Base-by-base conservation (phyloP, 495 filamentous ascomycete genomes). In the Bryoglossum gracile region DNA sequence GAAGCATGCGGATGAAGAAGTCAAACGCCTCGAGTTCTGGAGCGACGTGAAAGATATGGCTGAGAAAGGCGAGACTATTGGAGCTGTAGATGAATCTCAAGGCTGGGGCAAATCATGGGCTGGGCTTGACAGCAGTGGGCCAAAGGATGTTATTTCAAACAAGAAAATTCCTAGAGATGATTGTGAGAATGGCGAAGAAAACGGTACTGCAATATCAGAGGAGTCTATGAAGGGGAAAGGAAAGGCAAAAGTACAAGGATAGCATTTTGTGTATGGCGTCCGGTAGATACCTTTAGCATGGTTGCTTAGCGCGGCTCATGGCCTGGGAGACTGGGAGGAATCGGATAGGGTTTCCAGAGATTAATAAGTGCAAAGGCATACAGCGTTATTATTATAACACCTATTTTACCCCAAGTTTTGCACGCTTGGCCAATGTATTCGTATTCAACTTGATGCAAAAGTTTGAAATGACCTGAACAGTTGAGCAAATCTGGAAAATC, bases 21-120 rank as follows among this genome's bases (percentile, higher is more conserved):
- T 86, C 25, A 74, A 75, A 54, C 71, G 65, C 49, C 65, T 87
- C 18, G 82, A 87, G 55, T 89, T 80, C 60, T 89, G 84, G 84
- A 83, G 77, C 54, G 84, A 89, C 51, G 73, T 86, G 51, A 83
- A 78, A 48, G 73, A 66, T 30, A 73, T 85, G 63, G 76, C 74
- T 2, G 66, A 70, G 33, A 63, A 69, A 18, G 81, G 81, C 4
- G 66, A 73, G 19, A 71, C 72, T 0, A 62, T 62, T 28, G 67
- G 66, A 8, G 73, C 67, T 1, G 69, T 69, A 2, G 72, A 74
- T 48, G 48, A 57, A 17, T 33, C 42, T 14, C 62, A 68, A 22
- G 72, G 72, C 13, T 77, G 74, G 75, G 65, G 68, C 48, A 46
- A 57, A 0, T 51, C 23, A 17, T 62, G 55, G 55, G 39, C 39